Percentiles rank a stretch among this genome's conserved stretches.
These are phyloP conservation scores for Hypoxylon sp. DNA, from an alignment of 2,329 filamentous ascomycete genomes.

Conservation along the genomic window DNA sequence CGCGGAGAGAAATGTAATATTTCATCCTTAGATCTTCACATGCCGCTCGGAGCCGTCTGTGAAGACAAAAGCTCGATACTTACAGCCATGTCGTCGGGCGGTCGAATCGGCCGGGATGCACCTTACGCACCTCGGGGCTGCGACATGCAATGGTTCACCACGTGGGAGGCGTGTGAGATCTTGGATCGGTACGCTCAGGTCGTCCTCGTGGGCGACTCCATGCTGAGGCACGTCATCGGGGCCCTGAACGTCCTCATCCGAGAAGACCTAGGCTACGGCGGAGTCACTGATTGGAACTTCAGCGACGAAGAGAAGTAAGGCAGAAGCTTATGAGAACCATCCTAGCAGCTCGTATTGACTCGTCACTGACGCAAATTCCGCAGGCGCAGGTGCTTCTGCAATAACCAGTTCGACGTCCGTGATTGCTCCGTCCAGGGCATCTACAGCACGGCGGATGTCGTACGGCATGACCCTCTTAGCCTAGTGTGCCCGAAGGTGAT, in stretches of 20 bases:
- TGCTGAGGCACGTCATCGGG: constrained; percentile 57
- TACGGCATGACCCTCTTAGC: constrained; percentile 52
- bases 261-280: constrained; percentile 57
- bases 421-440: constrained; percentile 59
- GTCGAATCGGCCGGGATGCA: constrained; percentile 54
- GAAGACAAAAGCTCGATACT: constrained; percentile 48
- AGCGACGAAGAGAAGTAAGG: constrained; percentile 51
- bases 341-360: not conserved
- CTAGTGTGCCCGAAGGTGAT: constrained; percentile 50
- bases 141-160: constrained; percentile 57
- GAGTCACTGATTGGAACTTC: constrained; percentile 59
- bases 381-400: constrained; percentile 56
- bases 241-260: constrained; percentile 56
- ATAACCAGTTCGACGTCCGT: constrained; percentile 58
- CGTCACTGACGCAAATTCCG: constrained; percentile 10
- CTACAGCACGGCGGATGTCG: constrained; percentile 55
- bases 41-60: constrained; percentile 47
- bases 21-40: constrained; percentile 54
- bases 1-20: constrained; percentile 51
- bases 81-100: constrained; percentile 52
- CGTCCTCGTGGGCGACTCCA: constrained; percentile 57
- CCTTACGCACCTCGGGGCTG: constrained; percentile 55
- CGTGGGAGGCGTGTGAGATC: constrained; percentile 55
- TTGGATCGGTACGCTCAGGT: constrained; percentile 56
- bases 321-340: not conserved